A percentile compares a stretch with the other conserved stretches of the same genome.
Evolutionary conservation across 345 rosid genomes (phyloP).

Genomic region (Viola odorata): DNA sequence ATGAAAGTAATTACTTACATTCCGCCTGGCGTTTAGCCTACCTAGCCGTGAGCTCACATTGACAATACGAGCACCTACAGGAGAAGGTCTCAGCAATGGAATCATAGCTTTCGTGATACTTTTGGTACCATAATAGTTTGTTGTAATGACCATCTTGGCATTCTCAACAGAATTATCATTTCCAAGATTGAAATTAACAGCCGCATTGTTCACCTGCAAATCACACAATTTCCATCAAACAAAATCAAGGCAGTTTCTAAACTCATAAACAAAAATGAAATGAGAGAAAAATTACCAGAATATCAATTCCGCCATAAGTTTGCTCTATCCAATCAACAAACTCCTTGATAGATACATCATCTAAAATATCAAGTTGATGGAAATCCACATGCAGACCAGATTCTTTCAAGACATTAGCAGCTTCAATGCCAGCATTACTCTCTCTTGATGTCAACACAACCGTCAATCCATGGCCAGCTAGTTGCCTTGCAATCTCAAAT

Average conservation of each 20-base stretch:
- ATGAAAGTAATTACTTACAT: slow-evolving; percentile 41
- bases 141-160: slow-evolving; percentile 53
- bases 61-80: slow-evolving; percentile 74
- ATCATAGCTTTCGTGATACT: slow-evolving; percentile 70
- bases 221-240: slow-evolving; percentile 8
- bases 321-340: slow-evolving; percentile 63
- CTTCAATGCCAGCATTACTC: slow-evolving; percentile 68
- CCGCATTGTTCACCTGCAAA: slow-evolving; percentile 88
- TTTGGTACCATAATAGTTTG: slow-evolving; percentile 85
- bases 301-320: slow-evolving; percentile 59
- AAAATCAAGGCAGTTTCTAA: not conserved
- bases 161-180: slow-evolving; percentile 65
- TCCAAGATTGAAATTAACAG: slow-evolving; percentile 76
- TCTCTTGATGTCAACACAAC: slow-evolving; percentile 78
- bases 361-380: slow-evolving; percentile 72
- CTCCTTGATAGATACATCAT: slow-evolving; percentile 42
- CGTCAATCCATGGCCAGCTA: slow-evolving; percentile 74
- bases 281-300: slow-evolving; percentile 46
- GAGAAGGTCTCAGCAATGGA: slow-evolving; percentile 71
- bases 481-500: slow-evolving; percentile 84
- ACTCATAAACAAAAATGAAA: not conserved
- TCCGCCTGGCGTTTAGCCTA: slow-evolving; percentile 70
- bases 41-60: slow-evolving; percentile 86
- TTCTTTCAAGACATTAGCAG: slow-evolving; percentile 69
- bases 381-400: slow-evolving; percentile 72